Evolutionary conservation across 2,329 filamentous ascomycete genomes (phyloP).

Genomic region (Fusarium dlaminii): DNA sequence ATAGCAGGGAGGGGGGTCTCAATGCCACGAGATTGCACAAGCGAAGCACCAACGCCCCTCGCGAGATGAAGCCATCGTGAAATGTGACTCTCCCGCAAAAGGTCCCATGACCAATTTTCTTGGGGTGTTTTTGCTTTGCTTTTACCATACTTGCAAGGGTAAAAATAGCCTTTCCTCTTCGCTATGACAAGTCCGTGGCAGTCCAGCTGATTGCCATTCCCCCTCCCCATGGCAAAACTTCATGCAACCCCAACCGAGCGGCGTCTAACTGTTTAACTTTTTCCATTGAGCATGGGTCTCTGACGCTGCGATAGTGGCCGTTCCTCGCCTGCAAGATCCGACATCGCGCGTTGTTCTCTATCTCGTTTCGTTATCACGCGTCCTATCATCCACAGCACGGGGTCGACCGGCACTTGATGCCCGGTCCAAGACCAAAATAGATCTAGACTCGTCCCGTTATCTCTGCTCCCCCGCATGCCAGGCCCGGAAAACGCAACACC

Average conservation of each 20-base stretch:
- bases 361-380: conserved; percentile 14
- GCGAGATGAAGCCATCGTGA: conserved; percentile 24
- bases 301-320: conserved; percentile 5
- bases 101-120: conserved; percentile 17
- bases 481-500: neutral
- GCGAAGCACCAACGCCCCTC: neutral
- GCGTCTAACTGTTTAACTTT: neutral
- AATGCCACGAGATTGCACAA: neutral
- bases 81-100: conserved; percentile 25
- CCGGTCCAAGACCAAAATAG: conserved; percentile 14
- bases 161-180: neutral
- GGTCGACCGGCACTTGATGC: conserved; percentile 28
- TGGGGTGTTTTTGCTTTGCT: conserved; percentile 13
- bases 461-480: conserved; percentile 26
- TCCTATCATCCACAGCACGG: conserved; percentile 25
- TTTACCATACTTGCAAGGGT: neutral
- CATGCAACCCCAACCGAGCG: conserved; percentile 13
- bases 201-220: conserved; percentile 14
- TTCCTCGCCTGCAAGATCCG: conserved; percentile 5
- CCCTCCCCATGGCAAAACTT: neutral
- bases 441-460: conserved; percentile 24
- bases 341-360: conserved; percentile 17
- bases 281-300: neutral
- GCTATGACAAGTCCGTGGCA: neutral
- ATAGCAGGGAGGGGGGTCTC: neutral